Evolutionary conservation across 371 early-diverging fungal species (phyloP), one percentile per base, ranked within the genome.

Genomic region (Globomyces sp.): DNA sequence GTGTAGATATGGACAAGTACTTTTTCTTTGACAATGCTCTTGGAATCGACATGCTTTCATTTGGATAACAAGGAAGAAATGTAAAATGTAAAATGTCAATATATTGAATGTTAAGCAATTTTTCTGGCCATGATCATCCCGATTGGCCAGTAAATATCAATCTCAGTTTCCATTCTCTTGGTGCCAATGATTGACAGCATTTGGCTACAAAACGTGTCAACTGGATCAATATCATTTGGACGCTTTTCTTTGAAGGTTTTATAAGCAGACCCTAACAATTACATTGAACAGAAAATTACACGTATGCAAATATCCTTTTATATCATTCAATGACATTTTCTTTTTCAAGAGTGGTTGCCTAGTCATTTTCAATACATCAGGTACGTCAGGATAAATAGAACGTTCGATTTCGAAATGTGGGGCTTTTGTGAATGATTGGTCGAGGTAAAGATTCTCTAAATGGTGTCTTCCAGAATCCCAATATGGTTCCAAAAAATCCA

Each of bases 211-310:
- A 63, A 46, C 11, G 11, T 24, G 57, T 70, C 70, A 11, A 70
- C 43, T 6, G 64, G 58, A 53, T 70, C 70, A 13, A 24, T 34
- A 0, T 10, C 63, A 42, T 8, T 48, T n/a, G 58, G 52, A 45
- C n/a, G 44, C n/a, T 47, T 40, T 34, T 64, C 42, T 40, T 64
- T 51, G n/a, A 5, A 47, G 39, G n/a, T 68, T 50, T 50, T 63
- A 51, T 63, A 63, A 6, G 63, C n/a, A 36, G 63, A 63, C 63
- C 63, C 45, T 65, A 34, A 65, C 69, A 86, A 49, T 71, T 81
- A 62, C 73, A 79, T 70, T 84, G 83, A 4, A 79, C 63, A 3
- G 86, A 86, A 72, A 83, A 80, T 78, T 24, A 24, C 24, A 24
- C 24, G 24, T 24, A 24, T 24, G 24, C 50, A 86, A 59, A 50